These are phyloP conservation scores for Trichaptum fuscoviolaceum DNA, from an alignment of 768 basidiomycete genomes.

Conservation along the genomic window DNA sequence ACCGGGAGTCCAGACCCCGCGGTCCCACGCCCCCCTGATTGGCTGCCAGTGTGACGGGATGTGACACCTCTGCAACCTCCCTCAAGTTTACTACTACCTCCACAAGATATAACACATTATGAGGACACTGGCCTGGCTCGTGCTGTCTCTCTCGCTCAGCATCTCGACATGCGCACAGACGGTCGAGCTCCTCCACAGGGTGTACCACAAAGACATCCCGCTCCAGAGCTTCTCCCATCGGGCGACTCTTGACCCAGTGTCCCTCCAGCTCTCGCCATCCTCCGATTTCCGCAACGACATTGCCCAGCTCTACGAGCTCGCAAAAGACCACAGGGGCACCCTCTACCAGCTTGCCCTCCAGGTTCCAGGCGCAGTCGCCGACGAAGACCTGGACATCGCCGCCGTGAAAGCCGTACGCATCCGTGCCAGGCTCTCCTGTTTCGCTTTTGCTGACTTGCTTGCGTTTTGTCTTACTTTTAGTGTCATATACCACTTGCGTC, in stretches of 20 bases:
- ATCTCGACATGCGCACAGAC: constrained; percentile 16
- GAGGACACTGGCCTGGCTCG: background rate
- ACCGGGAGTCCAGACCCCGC: background rate
- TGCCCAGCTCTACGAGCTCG: constrained; percentile 32
- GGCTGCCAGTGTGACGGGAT: background rate
- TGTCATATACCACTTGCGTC: constrained; percentile 58
- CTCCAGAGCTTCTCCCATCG: constrained; percentile 35
- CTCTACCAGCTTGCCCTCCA: constrained; percentile 72
- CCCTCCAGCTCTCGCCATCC: background rate
- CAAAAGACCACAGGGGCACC: constrained; percentile 33
- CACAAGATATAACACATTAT: no score
- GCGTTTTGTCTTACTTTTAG: constrained; percentile 30
- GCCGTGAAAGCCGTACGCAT: constrained; percentile 55
- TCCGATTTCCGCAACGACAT: constrained; percentile 19
- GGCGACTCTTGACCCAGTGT: constrained; percentile 28
- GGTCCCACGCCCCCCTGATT: background rate
- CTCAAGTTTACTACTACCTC: no score
- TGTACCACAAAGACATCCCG: constrained; percentile 42
- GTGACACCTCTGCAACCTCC: background rate
- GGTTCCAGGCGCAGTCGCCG: constrained; percentile 31
- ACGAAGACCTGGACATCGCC: constrained; percentile 50
- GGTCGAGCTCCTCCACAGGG: constrained; percentile 38
- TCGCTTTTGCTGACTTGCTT: background rate
- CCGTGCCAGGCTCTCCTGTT: constrained; percentile 5
- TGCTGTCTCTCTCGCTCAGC: constrained; percentile 16